These are phyloP conservation scores for Bipolaris cookei DNA, from an alignment of 2,329 filamentous ascomycete species.

Conservation along the genomic window DNA sequence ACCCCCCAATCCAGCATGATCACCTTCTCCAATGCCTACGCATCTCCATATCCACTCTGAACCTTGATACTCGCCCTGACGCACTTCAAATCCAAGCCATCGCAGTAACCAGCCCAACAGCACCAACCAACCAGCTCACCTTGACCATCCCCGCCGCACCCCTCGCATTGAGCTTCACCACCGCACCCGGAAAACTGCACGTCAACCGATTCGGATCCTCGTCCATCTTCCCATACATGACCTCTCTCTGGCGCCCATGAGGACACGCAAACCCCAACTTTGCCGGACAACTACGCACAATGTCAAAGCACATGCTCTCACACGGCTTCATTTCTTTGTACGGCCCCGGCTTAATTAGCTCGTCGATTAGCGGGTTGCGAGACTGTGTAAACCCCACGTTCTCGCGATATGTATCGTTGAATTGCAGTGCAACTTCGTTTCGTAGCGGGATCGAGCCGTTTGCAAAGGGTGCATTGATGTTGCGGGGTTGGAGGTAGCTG, in stretches of 20 bases:
- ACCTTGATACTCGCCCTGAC: not conserved
- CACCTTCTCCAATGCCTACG: no score
- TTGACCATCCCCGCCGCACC: not conserved
- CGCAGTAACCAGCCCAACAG: not conserved
- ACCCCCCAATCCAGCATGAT: no score
- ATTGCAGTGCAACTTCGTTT: constrained; percentile 22
- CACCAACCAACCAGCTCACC: not conserved
- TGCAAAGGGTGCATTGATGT: constrained; percentile 71
- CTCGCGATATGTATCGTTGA: constrained; percentile 34
- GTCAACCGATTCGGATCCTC: constrained; percentile 28
- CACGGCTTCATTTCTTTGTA: constrained; percentile 95
- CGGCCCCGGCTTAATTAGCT: constrained; percentile 75
- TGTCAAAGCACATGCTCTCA: constrained; percentile 81
- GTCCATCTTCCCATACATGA: constrained; percentile 38
- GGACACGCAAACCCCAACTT: constrained; percentile 79
- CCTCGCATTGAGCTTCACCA: constrained; percentile 45
- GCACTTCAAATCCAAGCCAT: constrained; percentile 1
- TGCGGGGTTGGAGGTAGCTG: constrained; percentile 67
- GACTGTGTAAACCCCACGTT: constrained; percentile 60
- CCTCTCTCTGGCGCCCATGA: constrained; percentile 15
- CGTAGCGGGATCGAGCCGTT: constrained; percentile 62
- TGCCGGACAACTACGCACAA: constrained; percentile 85
- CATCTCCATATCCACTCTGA: no score
- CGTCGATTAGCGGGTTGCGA: constrained; percentile 76
- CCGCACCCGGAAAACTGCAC: constrained; percentile 53